These are phyloP conservation scores for Phylloporus arenicola DNA, from an alignment of 768 basidiomycete genomes.

Conservation along the genomic window DNA sequence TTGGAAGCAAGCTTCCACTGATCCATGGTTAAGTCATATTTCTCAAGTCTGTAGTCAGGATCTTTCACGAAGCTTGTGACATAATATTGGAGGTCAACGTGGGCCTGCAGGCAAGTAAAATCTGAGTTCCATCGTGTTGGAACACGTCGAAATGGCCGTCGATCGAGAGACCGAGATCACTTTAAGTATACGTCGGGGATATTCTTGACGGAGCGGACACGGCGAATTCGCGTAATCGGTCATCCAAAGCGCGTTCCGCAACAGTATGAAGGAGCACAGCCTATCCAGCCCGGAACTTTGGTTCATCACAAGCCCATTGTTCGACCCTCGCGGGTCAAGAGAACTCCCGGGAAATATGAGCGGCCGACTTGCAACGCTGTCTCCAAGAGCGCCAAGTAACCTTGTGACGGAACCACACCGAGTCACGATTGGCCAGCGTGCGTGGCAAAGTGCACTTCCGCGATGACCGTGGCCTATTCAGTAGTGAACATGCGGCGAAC, in stretches of 20 bases:
- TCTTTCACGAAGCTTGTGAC: too few relatives aligned
- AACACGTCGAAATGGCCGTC: slow-evolving; percentile 11
- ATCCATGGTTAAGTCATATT: too few relatives aligned
- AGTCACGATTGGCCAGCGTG: slow-evolving; percentile 12
- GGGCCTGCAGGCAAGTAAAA: too few relatives aligned
- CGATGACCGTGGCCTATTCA: slow-evolving; percentile 22
- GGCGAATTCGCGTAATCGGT: slow-evolving; percentile 21
- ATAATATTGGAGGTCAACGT: too few relatives aligned
- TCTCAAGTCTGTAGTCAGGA: too few relatives aligned
- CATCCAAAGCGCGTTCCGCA: slow-evolving; percentile 2
- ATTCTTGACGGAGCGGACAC: slow-evolving; percentile 19
- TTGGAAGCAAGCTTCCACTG: too few relatives aligned
- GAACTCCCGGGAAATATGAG: slow-evolving; percentile 15
- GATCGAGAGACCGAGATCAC: slow-evolving; percentile 13
- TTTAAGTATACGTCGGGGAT: slow-evolving; percentile 25
- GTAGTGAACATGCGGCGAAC: slow-evolving; percentile 2
- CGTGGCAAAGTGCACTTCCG: slow-evolving; percentile 12
- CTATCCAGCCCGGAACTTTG: neutral
- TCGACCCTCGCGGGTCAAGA: slow-evolving; percentile 14
- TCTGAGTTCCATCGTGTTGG: too few relatives aligned
- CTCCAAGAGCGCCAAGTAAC: neutral
- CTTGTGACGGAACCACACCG: slow-evolving; percentile 8
- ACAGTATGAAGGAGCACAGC: slow-evolving; percentile 8
- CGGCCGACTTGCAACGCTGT: slow-evolving; percentile 7
- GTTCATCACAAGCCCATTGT: slow-evolving; percentile 14